phyloP scores from a whole-genome alignment of 1,284 basidiomycete species.

The Tilletiopsis washingtonensis region DNA sequence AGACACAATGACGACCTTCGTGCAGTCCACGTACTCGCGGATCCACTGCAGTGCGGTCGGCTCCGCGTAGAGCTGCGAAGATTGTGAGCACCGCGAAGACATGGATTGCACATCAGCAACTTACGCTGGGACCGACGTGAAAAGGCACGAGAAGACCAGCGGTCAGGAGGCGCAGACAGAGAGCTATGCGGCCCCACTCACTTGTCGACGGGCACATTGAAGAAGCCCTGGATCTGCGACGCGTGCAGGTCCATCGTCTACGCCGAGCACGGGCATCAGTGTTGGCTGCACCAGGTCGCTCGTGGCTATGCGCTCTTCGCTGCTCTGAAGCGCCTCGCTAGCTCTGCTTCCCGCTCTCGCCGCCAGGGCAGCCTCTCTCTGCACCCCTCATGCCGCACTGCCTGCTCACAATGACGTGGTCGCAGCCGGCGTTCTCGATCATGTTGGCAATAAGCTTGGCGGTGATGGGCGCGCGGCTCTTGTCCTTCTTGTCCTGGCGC shows the following conservation, averaged over 20 bases:
- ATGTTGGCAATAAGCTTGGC: slow-evolving; percentile 99
- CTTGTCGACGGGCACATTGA: slow-evolving; percentile 98
- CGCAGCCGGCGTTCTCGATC: slow-evolving; percentile 93
- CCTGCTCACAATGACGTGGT: slow-evolving; percentile 89
- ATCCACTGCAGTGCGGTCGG: slow-evolving; percentile 94
- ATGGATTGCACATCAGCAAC: neutral
- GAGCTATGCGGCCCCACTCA: slow-evolving; percentile 24
- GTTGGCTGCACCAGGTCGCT: too few species aligned
- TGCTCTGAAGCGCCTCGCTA: too few species aligned
- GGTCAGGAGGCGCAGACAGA: too few species aligned
- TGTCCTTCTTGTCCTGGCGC: slow-evolving; percentile 93
- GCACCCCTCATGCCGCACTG: too few species aligned
- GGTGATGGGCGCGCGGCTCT: slow-evolving; percentile 94
- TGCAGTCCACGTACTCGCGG: slow-evolving; percentile 77
- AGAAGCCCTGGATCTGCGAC: slow-evolving; percentile 69
- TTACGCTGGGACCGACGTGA: slow-evolving; percentile 23
- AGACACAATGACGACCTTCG: slow-evolving; percentile 89
- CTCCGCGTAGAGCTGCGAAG: slow-evolving; percentile 74
- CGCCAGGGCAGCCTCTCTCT: too few species aligned
- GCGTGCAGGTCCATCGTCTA: slow-evolving; percentile 52
- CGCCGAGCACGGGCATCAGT: neutral
- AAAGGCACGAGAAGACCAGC: slow-evolving; percentile 33
- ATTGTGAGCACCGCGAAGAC: neutral
- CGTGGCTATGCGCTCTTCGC: too few species aligned
- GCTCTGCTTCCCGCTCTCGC: too few species aligned